Percentiles rank a stretch among this genome's conserved stretches.
These are phyloP conservation scores for Echium plantagineum DNA, from an alignment of 257 asterid species.

Conservation along the genomic window DNA sequence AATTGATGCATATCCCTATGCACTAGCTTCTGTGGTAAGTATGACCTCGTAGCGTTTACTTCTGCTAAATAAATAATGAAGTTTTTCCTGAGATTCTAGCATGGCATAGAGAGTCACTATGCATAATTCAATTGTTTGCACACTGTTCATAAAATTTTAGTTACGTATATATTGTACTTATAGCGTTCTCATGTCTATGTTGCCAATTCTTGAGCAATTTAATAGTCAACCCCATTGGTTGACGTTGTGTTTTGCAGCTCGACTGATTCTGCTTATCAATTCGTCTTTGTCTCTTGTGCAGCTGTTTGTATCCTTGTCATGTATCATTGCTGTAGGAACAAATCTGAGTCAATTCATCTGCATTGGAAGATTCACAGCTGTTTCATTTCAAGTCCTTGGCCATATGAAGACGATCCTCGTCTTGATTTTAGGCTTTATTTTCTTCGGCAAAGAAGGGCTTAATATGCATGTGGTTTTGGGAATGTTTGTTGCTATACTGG, in stretches of 20 bases:
- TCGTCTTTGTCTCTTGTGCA: constrained; percentile 16
- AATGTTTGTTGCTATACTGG: constrained; percentile 48
- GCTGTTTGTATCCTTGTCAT: constrained; percentile 45
- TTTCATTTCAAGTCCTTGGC: constrained; percentile 72
- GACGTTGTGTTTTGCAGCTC: background rate
- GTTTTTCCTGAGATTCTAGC: background rate
- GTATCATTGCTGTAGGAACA: constrained; percentile 62
- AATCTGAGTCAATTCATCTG: constrained; percentile 86
- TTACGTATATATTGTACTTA: background rate
- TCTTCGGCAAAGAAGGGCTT: constrained; percentile 66
- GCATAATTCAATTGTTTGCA: no score
- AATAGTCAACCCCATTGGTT: background rate
- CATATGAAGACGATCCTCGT: constrained; percentile 78
- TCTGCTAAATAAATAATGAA: background rate
- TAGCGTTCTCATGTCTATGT: background rate
- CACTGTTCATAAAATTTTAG: background rate
- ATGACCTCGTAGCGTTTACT: background rate
- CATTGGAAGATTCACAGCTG: constrained; percentile 87
- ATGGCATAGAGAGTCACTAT: no score
- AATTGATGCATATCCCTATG: constrained; percentile 44
- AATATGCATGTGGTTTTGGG: constrained; percentile 57
- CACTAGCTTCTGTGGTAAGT: constrained; percentile 40
- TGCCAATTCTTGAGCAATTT: background rate
- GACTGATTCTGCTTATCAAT: background rate
- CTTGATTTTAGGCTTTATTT: constrained; percentile 54